These are phyloP conservation scores for Fomitopsis palustris DNA, from an alignment of 1,284 basidiomycete genomes.

Conservation along the genomic window DNA sequence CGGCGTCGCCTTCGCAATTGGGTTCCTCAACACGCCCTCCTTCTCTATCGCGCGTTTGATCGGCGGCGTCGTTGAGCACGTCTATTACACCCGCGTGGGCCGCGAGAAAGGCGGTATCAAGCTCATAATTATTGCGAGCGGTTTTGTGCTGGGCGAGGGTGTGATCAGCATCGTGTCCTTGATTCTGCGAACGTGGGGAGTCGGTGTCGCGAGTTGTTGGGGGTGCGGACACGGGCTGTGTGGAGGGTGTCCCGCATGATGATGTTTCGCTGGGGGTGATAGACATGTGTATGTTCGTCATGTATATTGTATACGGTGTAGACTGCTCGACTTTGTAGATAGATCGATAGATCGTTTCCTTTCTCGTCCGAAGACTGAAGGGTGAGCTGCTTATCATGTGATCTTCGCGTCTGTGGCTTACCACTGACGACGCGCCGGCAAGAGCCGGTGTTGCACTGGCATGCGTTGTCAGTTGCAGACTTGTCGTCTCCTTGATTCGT, in stretches of 20 bases:
- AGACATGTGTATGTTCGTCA: not conserved
- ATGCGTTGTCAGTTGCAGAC: too few species aligned
- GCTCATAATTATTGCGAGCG: conserved; percentile 88
- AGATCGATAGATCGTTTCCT: too few species aligned
- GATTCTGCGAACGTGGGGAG: conserved; percentile 69
- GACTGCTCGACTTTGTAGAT: not conserved
- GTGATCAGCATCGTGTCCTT: conserved; percentile 84
- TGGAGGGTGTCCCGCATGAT: conserved; percentile 53
- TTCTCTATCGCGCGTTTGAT: conserved; percentile 91
- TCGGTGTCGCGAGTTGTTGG: conserved; percentile 79
- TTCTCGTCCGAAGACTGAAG: too few species aligned
- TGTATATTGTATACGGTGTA: not conserved
- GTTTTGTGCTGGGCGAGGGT: conserved; percentile 94
- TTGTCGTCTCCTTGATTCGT: too few species aligned
- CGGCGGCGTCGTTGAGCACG: conserved; percentile 81
- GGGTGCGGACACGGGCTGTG: conserved; percentile 78
- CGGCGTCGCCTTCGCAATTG: conserved; percentile 85
- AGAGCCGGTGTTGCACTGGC: too few species aligned
- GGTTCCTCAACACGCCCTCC: conserved; percentile 93
- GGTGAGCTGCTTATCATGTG: too few species aligned
- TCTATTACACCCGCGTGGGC: conserved; percentile 53
- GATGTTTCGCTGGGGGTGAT: not conserved
- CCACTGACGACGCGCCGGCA: too few species aligned
- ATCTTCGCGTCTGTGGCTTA: too few species aligned
- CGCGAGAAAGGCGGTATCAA: conserved; percentile 55